Percentiles rank a stretch among this genome's conserved stretches.
phyloP scores from a whole-genome alignment of 2,329 filamentous ascomycete species.

The Emergomyces pasteurianus region DNA sequence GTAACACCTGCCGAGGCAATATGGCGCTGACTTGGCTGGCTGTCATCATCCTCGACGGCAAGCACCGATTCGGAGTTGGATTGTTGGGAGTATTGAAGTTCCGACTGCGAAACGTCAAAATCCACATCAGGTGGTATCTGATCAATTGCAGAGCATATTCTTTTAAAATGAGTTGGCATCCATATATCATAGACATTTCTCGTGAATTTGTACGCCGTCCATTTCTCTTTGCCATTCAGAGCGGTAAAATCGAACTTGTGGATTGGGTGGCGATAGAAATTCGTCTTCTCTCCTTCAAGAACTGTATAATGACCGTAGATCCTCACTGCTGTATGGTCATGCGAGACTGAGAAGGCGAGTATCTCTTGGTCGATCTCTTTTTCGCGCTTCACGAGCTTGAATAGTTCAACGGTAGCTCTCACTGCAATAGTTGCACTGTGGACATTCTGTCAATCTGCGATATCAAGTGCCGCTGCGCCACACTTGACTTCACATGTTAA shows the following conservation, averaged over 20 bases:
- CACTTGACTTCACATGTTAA: too few species aligned
- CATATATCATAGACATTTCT: not conserved
- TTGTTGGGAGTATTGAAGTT: not conserved
- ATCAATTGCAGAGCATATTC: not conserved
- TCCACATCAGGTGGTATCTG: not conserved
- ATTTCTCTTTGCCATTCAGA: not conserved
- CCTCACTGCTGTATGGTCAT: not conserved
- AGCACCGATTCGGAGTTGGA: too few species aligned
- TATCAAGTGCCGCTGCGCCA: too few species aligned
- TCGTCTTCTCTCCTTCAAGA: not conserved
- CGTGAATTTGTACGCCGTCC: not conserved
- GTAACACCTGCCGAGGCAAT: not conserved
- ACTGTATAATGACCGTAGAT: not conserved
- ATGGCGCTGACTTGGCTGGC: too few species aligned
- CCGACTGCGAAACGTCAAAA: not conserved
- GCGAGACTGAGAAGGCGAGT: not conserved
- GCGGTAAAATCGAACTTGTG: not conserved
- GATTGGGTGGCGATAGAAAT: not conserved
- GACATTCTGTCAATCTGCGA: too few species aligned
- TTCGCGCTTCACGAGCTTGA: not conserved
- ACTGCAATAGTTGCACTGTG: too few species aligned
- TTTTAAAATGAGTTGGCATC: not conserved
- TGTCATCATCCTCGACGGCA: too few species aligned
- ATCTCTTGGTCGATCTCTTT: not conserved
- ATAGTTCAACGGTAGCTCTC: not conserved